Percentiles rank a stretch among this genome's conserved stretches.
These are phyloP conservation scores for Bonnemaisonia californica DNA, from an alignment of 31 red algal genomes.

Conservation along the genomic window DNA sequence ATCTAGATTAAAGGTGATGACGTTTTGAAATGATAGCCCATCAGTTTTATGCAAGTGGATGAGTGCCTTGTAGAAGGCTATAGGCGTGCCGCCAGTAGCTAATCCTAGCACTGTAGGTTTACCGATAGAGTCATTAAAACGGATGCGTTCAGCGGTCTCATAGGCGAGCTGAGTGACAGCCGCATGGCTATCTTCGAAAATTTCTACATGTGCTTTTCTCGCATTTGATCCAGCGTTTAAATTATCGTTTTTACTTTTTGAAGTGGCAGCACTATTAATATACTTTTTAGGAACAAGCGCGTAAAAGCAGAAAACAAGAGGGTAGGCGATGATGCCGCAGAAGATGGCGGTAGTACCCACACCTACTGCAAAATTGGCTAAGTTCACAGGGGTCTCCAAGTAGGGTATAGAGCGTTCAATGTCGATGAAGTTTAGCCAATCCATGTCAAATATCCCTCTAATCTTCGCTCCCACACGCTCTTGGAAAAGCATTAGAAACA, in stretches of 20 bases:
- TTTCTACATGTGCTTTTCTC: too few species aligned
- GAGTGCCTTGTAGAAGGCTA: neutral
- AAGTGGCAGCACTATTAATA: too few species aligned
- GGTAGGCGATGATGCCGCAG: neutral
- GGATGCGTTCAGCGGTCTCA: too few species aligned
- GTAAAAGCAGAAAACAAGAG: conserved; percentile 1
- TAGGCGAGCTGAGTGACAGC: too few species aligned
- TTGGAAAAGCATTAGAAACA: neutral
- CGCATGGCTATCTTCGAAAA: too few species aligned
- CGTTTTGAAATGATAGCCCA: neutral
- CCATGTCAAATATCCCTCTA: neutral
- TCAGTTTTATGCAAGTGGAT: conserved; percentile 9
- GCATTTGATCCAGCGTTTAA: too few species aligned
- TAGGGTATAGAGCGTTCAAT: neutral
- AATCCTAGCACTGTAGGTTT: conserved; percentile 11
- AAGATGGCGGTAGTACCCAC: neutral
- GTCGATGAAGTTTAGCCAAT: neutral
- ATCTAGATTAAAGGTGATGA: conserved; percentile 18
- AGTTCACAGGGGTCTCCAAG: neutral
- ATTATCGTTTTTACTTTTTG: too few species aligned
- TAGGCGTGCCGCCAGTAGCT: conserved; percentile 4
- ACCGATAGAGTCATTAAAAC: too few species aligned
- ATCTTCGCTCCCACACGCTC: neutral
- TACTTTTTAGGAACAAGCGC: conserved; percentile 3
- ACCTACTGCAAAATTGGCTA: neutral